A percentile compares a stretch with the other conserved stretches of the same genome.
Conservation (phyloP, 129 eudicot species). For the Artemisia annua region DNA sequence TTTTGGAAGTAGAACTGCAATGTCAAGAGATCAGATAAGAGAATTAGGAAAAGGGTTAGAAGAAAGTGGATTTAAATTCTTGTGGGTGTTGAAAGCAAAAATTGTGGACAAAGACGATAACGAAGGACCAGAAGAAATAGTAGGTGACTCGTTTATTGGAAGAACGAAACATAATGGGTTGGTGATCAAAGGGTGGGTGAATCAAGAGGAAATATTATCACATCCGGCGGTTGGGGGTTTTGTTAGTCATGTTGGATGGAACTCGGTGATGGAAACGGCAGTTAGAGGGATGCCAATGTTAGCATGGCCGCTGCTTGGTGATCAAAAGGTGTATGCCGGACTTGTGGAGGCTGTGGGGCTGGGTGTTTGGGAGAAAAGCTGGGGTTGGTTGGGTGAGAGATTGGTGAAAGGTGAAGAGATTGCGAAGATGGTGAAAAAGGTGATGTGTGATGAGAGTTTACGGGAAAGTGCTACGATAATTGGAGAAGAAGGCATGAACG, state of each 20-base stretch:
- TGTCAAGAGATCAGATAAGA: conserved; percentile 36
- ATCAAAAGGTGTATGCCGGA: conserved; percentile 52
- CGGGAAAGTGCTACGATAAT: conserved; percentile 36
- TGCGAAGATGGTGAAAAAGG: conserved; percentile 27
- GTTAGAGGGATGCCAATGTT: conserved; percentile 43
- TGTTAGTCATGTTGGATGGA: conserved; percentile 61
- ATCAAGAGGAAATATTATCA: conserved; percentile 44
- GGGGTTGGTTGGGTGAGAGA: conserved; percentile 43
- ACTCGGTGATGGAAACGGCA: conserved; percentile 55
- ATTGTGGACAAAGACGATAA: conserved; percentile 53
- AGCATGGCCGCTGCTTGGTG: conserved; percentile 58
- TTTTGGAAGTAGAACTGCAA: conserved; percentile 42
- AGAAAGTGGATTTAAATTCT: conserved; percentile 39
- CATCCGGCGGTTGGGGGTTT: conserved; percentile 51
- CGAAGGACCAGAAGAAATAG: conserved; percentile 29
- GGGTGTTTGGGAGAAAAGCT: conserved; percentile 45
- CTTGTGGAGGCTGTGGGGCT: conserved; percentile 46
- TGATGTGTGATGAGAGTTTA: conserved; percentile 30
- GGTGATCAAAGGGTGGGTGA: conserved; percentile 58
- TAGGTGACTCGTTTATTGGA: conserved; percentile 30
- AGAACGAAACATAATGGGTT: conserved; percentile 36
- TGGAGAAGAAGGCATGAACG: conserved; percentile 36
- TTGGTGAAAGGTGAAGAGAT: conserved; percentile 36
- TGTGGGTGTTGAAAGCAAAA: conserved; percentile 48
- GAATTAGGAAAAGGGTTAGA: conserved; percentile 41